phyloP scores from a whole-genome alignment of 768 basidiomycete genomes.

The Postia placenta region DNA sequence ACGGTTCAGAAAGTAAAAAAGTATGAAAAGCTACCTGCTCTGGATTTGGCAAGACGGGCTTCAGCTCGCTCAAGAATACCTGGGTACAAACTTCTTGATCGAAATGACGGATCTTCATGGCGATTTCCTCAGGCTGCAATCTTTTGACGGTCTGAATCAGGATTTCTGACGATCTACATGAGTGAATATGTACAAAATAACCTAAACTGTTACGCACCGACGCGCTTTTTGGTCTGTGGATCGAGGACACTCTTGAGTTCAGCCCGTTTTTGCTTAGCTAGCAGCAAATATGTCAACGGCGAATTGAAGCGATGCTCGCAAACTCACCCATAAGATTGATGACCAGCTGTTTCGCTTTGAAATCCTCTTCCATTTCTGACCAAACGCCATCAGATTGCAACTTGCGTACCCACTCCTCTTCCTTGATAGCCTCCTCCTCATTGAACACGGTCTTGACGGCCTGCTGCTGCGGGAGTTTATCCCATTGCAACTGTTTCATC shows the following conservation, averaged over 20 bases:
- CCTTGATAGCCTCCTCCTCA: constrained; percentile 59
- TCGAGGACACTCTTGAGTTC: constrained; percentile 91
- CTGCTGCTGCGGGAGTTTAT: constrained; percentile 89
- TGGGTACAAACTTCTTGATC: constrained; percentile 85
- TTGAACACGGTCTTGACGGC: constrained; percentile 85
- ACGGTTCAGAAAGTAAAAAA: not conserved
- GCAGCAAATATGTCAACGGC: not conserved
- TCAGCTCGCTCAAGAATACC: constrained; percentile 83
- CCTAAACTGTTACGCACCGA: too few species aligned
- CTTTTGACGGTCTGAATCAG: constrained; percentile 84
- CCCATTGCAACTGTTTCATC: constrained; percentile 99
- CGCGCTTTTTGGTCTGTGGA: constrained; percentile 85
- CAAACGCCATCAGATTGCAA: constrained; percentile 84
- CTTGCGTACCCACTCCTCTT: constrained; percentile 76
- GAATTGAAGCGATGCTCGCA: not conserved
- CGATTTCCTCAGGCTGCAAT: constrained; percentile 83
- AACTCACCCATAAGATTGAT: constrained; percentile 78
- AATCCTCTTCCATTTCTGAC: constrained; percentile 96
- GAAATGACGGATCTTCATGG: constrained; percentile 76
- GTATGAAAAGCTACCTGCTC: constrained; percentile 56
- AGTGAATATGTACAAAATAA: too few species aligned
- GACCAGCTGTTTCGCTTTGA: constrained; percentile 93
- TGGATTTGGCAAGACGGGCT: constrained; percentile 83
- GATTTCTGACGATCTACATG: constrained; percentile 54
- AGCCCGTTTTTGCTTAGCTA: constrained; percentile 78